Percentiles rank a stretch among this genome's conserved stretches.
phyloP scores from a whole-genome alignment of 2,329 filamentous ascomycete species.

The Paecilomyces formosus region DNA sequence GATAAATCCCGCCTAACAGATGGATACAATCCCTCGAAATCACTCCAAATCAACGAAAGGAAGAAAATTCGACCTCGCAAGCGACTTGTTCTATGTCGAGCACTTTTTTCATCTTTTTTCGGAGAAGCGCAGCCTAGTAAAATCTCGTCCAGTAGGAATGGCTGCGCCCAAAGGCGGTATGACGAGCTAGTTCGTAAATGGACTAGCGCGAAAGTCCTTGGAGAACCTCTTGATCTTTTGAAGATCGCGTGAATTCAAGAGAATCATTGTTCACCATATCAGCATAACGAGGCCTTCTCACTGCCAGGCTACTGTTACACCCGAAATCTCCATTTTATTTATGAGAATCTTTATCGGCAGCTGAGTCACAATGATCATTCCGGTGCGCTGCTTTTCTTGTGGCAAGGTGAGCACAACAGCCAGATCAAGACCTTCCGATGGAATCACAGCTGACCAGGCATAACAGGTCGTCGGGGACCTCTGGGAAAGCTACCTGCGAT shows the following conservation, averaged over 20 bases:
- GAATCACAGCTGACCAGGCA: not conserved
- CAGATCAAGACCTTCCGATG: not conserved
- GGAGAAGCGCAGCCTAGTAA: not conserved
- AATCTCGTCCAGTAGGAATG: not conserved
- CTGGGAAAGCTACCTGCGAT: conserved; percentile 89
- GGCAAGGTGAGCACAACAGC: conserved; percentile 65
- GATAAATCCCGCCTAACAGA: not conserved
- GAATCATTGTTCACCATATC: not conserved
- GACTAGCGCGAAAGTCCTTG: not conserved
- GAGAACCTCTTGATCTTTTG: not conserved
- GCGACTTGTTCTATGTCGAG: not conserved
- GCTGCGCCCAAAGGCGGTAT: not conserved
- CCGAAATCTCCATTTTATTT: not conserved
- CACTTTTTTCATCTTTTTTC: not conserved
- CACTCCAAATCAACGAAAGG: not conserved
- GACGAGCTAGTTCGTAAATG: not conserved
- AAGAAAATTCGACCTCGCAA: not conserved
- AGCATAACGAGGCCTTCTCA: not conserved
- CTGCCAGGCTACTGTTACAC: not conserved
- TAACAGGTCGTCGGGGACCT: conserved; percentile 87
- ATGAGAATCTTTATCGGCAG: not conserved
- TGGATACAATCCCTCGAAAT: not conserved
- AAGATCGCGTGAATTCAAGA: not conserved
- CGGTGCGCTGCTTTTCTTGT: conserved; percentile 96
- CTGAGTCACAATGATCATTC: conserved; percentile 79